Evolutionary conservation across 768 basidiomycete genomes (phyloP), one percentile per base, ranked within the genome.

Genomic region (Fistulinella prunicolor): DNA sequence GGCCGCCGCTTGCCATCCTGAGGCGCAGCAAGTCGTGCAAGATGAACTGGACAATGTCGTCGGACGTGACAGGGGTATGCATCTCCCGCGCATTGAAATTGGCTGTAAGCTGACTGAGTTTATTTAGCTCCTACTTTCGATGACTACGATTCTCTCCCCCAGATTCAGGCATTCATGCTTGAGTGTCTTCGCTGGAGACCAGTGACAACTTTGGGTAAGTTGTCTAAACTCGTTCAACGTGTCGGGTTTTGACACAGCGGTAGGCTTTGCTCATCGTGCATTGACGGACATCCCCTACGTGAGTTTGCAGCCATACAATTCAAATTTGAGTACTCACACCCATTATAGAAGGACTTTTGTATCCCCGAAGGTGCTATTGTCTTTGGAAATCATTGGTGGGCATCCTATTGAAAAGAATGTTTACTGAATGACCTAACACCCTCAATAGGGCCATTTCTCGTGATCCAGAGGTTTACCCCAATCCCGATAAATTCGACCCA

Each of bases 201-300:
- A 9, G 67, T 72, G 12, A 65, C 63, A 0, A 61, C 67, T 4
- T 54, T 62, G 40, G 72, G 72, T 57, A 36, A 9, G 50, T 38
- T 40, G 3, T 8, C 41, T 30, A 1, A 26, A 14, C 26, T 22
- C 23, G 28, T 9, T 16, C 8, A 20, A 8, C 14, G 6, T 42
- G 35, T 3, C 20, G 4, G 9, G 1, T 30, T 24, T 35, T 53
- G 41, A 64, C 8, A 4, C 10, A 2, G 6, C 41, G 24, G 3
- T 40, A 61, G 84, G 84, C 1, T 82, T 85, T 52, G 72, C 82
- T 3, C 86, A 89, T 53, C 76, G 77, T 38, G 78, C 85, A 1
- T 80, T 78, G 2, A 77, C 76, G 46, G 84, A 87, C 42, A 77
- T 89, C 24, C 60, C 78, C 21, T 87, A 81, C 73, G 82, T 82